Conservation (phyloP, 768 basidiomycete genomes). For the Terana coerulea region DNA sequence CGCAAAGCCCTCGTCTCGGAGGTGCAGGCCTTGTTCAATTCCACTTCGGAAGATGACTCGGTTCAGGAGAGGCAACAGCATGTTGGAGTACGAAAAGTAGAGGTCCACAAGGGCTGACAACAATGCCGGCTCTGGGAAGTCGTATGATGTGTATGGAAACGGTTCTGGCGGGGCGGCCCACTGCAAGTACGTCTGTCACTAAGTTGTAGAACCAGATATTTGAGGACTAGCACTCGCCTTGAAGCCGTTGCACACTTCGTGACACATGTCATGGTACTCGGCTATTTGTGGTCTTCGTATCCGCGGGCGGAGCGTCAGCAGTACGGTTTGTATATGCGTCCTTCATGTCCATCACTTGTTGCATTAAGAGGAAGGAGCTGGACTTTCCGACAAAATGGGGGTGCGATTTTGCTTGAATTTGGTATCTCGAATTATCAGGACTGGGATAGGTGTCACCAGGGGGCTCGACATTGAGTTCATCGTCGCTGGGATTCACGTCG, state of each 20-base stretch:
- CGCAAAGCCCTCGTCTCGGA: slow-evolving; percentile 32
- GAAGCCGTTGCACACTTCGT: slow-evolving; percentile 44
- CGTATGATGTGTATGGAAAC: slow-evolving; percentile 10
- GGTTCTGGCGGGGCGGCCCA: slow-evolving; percentile 5
- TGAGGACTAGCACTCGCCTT: slow-evolving; percentile 29
- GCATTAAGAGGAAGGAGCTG: slow-evolving; percentile 30
- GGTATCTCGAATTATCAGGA: slow-evolving; percentile 20
- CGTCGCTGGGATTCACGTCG: slow-evolving; percentile 14
- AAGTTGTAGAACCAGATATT: not conserved
- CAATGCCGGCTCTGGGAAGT: slow-evolving; percentile 27
- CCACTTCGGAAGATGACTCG: slow-evolving; percentile 35
- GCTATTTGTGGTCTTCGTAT: slow-evolving; percentile 17
- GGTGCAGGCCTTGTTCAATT: slow-evolving; percentile 28
- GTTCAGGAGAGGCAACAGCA: slow-evolving; percentile 39
- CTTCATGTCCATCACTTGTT: slow-evolving; percentile 34
- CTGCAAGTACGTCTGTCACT: not conserved
- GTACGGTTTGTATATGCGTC: slow-evolving; percentile 15
- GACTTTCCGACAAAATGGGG: slow-evolving; percentile 33
- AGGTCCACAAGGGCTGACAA: slow-evolving; percentile 34
- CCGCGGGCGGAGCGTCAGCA: slow-evolving; percentile 17
- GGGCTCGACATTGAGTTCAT: slow-evolving; percentile 3
- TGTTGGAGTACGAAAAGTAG: slow-evolving; percentile 37
- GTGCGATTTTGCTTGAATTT: slow-evolving; percentile 15
- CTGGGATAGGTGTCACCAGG: not conserved
- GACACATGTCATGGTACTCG: not conserved